These are phyloP conservation scores for Auricularia sp. DNA, from an alignment of 768 basidiomycete species.

Conservation along the genomic window DNA sequence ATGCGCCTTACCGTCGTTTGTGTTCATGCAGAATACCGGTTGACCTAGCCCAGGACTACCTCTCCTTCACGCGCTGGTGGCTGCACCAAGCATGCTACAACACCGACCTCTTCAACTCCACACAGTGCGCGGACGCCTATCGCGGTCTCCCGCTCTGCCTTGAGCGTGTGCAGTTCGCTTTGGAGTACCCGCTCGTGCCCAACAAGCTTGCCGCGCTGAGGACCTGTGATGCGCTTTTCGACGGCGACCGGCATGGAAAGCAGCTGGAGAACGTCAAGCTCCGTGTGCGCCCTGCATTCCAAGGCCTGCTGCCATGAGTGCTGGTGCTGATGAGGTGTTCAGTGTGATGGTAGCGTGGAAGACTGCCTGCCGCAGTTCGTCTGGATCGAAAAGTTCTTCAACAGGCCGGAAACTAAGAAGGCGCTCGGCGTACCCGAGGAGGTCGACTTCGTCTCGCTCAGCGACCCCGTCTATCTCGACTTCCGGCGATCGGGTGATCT, in stretches of 20 bases:
- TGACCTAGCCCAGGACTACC: constrained; percentile 15
- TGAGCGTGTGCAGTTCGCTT: constrained; percentile 4
- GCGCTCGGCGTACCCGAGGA: constrained; percentile 8
- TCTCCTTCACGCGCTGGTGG: constrained; percentile 21
- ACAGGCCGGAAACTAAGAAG: neutral
- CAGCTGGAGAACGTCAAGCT: constrained; percentile 4
- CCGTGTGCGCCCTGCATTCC: neutral
- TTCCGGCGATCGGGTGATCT: constrained; percentile 6
- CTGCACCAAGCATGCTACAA: constrained; percentile 22
- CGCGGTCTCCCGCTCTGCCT: constrained; percentile 19
- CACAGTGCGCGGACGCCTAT: constrained; percentile 20
- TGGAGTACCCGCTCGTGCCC: constrained; percentile 4
- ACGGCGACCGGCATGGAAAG: constrained; percentile 11
- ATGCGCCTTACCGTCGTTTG: neutral
- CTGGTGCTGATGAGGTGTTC: neutral
- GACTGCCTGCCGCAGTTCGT: constrained; percentile 15
- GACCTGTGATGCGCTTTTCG: constrained; percentile 8
- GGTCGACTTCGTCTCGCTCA: neutral
- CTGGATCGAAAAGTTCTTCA: constrained; percentile 13
- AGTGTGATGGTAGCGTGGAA: constrained; percentile 5
- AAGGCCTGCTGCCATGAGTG: neutral
- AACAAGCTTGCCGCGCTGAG: constrained; percentile 5
- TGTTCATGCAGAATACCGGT: neutral
- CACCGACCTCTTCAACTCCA: constrained; percentile 22
- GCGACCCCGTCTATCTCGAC: neutral